Evolutionary conservation across 306 rosid species (phyloP).

Genomic region (barrel medic (Medicago truncatula)): DNA sequence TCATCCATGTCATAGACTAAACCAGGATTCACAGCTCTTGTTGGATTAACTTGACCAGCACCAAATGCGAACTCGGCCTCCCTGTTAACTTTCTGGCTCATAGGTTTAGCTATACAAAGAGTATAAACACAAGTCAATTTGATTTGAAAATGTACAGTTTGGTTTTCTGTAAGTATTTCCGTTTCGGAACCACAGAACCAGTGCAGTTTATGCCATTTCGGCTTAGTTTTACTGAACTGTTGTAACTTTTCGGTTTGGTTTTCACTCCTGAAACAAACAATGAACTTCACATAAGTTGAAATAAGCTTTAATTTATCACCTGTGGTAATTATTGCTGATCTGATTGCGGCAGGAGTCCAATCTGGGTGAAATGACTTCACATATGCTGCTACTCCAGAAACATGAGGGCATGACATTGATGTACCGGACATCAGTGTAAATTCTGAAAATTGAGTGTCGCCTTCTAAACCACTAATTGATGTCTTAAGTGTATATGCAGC

Average conservation of each 20-base stretch:
- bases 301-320: conserved; percentile 46
- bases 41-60: conserved; percentile 80
- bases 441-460: conserved; percentile 80
- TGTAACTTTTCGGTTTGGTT: not conserved
- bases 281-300: not conserved
- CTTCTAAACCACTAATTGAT: conserved; percentile 71
- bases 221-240: not conserved
- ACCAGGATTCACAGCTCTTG: conserved; percentile 70
- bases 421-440: conserved; percentile 88
- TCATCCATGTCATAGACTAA: conserved; percentile 75
- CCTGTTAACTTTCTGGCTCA: conserved; percentile 57
- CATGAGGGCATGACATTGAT: conserved; percentile 98
- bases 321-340: conserved; percentile 81
- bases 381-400: conserved; percentile 86
- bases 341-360: conserved; percentile 83
- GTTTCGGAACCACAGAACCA: not conserved
- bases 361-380: conserved; percentile 84
- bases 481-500: conserved; percentile 75
- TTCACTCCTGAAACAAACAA: not conserved
- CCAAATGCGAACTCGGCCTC: conserved; percentile 86
- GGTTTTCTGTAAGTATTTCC: not conserved
- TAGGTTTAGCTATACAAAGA: conserved; percentile 65
- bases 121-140: conserved; percentile 6
- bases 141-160: not conserved
- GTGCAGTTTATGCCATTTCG: not conserved